phyloP scores from a whole-genome alignment of 345 rosid genomes.

The Hevea brasiliensis region DNA sequence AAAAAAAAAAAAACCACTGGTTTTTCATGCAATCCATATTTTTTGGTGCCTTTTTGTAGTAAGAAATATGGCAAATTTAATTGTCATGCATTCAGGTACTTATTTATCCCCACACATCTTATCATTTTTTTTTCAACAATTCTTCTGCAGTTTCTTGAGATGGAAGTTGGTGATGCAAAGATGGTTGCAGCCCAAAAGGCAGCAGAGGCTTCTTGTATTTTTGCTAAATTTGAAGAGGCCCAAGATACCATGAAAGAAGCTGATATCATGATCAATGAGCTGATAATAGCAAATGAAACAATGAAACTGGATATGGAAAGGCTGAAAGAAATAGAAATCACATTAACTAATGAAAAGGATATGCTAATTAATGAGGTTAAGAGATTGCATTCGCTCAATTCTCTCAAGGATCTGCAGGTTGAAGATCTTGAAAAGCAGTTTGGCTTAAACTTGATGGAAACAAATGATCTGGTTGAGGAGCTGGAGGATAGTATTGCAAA shows the following conservation, averaged over 20 bases:
- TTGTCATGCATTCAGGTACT: neutral
- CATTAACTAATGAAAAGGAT: constrained; percentile 56
- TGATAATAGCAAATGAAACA: constrained; percentile 68
- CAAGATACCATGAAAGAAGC: constrained; percentile 82
- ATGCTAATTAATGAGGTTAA: constrained; percentile 49
- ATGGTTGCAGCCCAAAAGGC: constrained; percentile 57
- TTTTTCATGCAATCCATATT: neutral
- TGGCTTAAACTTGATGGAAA: constrained; percentile 53
- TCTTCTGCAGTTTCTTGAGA: constrained; percentile 62
- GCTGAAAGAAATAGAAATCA: constrained; percentile 46
- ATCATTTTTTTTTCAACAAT: constrained; percentile 1
- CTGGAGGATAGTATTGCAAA: constrained; percentile 53
- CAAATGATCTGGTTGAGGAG: constrained; percentile 51
- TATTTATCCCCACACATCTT: neutral
- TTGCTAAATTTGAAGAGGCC: constrained; percentile 87
- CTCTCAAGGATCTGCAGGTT: constrained; percentile 50
- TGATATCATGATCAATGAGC: constrained; percentile 73
- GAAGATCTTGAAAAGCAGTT: constrained; percentile 63
- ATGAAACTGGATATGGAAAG: constrained; percentile 65
- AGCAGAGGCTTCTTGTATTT: constrained; percentile 63
- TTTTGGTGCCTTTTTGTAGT: neutral
- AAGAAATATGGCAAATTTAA: neutral
- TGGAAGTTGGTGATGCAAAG: constrained; percentile 71
- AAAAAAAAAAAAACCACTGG: neutral
- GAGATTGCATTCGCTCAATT: constrained; percentile 53